Percentiles rank a stretch among this genome's conserved stretches.
These are phyloP conservation scores for Amanita rubescens DNA, from an alignment of 768 basidiomycete genomes.

Conservation along the genomic window DNA sequence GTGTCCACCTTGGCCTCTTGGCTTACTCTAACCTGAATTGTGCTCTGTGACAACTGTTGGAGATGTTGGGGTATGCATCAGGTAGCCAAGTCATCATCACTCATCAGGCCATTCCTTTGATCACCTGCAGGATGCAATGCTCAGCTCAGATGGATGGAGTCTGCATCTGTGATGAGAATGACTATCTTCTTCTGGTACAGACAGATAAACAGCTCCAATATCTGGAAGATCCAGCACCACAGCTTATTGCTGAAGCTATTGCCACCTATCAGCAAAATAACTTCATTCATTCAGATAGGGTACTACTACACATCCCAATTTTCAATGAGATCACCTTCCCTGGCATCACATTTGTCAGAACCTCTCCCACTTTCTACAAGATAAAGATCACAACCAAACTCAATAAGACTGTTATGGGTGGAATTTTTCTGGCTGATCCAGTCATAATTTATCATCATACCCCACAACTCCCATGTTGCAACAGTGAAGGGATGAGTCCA, in stretches of 20 bases:
- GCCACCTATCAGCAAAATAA: neutral
- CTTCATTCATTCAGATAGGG: neutral
- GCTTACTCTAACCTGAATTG: no score
- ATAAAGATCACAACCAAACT: slow-evolving; percentile 14
- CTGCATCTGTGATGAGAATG: no score
- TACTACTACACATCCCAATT: neutral
- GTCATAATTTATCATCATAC: slow-evolving; percentile 13
- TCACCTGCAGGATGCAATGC: no score
- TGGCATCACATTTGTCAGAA: slow-evolving; percentile 13
- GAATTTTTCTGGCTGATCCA: neutral
- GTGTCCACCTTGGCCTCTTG: no score
- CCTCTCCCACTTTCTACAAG: slow-evolving; percentile 19
- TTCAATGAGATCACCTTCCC: slow-evolving; percentile 2
- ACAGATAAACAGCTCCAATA: no score
- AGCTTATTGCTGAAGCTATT: neutral
- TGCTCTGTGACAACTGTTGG: neutral
- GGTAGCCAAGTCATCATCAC: neutral
- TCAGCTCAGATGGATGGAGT: no score
- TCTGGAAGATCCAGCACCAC: neutral
- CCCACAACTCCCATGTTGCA: slow-evolving; percentile 10
- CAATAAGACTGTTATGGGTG: slow-evolving; percentile 10
- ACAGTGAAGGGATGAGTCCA: slow-evolving; percentile 15
- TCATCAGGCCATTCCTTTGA: neutral
- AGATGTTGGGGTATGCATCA: neutral
- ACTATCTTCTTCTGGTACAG: no score